Evolutionary conservation across 2,329 filamentous ascomycete genomes (phyloP), one percentile per base, ranked within the genome.

Genomic region (Ophioceras dolichostomum): DNA sequence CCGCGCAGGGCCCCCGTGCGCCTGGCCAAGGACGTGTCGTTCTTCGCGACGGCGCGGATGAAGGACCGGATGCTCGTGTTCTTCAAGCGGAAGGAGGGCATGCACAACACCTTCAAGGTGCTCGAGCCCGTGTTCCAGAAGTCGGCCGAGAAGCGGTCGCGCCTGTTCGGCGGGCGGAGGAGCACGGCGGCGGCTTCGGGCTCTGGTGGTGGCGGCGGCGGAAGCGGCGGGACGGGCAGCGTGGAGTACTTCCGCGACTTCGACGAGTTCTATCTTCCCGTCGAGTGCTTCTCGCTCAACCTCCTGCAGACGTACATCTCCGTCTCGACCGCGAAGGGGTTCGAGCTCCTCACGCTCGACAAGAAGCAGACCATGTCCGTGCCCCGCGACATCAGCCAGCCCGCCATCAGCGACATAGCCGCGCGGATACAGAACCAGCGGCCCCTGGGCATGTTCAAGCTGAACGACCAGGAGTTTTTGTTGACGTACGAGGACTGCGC

Each of bases 191-290:
- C n/a, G n/a, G n/a, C n/a, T n/a, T n/a, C n/a, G n/a, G n/a, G n/a
- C n/a, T n/a, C n/a, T n/a, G n/a, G n/a, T n/a, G n/a, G n/a, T n/a
- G n/a, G n/a, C n/a, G n/a, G n/a, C n/a, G 60, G 65, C 45, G 77
- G 77, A 14, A 64, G 63, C 41, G 59, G 63, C 10, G 72, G 73
- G 9, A 68, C 71, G 21, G 86, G 86, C 16, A 78, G 74, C 41
- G 95, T 89, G 0, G 91, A 98, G 49, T 89, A 89, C 49, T 98
- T 96, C 76, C 82, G 91, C 44, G 91, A 98, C 54, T 98, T 88
- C 56, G 91, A 98, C 62, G 91, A 96, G 48, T 98, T 98, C 60
- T 98, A 96, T 61, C 88, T 98, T 48, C 91, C 91, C 0, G 81
- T 84, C 3, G 93, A 98, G 55, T 95, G 87, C 57, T 94, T 82